A percentile compares a stretch with the other conserved stretches of the same genome.
These are phyloP conservation scores for Davidsoniella eucalypti DNA, from an alignment of 2,329 filamentous ascomycete species.

Conservation along the genomic window DNA sequence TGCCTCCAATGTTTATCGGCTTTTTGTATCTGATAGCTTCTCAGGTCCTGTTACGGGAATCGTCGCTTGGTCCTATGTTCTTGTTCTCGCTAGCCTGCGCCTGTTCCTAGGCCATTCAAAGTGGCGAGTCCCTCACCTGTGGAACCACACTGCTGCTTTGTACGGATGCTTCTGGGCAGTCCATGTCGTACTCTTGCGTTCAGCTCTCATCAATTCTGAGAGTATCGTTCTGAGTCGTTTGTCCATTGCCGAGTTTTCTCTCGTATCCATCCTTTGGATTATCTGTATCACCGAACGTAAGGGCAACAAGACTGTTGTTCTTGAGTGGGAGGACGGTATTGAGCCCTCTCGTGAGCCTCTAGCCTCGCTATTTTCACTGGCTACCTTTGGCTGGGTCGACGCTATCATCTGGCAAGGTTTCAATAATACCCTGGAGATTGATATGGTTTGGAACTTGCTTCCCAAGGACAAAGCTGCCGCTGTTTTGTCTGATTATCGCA, in stretches of 20 bases:
- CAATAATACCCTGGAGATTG: conserved; percentile 64
- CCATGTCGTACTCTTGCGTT: conserved; percentile 62
- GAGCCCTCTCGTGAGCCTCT: conserved; percentile 75
- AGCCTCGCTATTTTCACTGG: conserved; percentile 74
- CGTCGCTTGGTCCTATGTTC: conserved; percentile 64
- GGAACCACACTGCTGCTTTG: conserved; percentile 81
- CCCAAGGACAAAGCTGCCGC: conserved; percentile 73
- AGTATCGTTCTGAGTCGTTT: conserved; percentile 47
- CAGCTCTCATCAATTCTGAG: conserved; percentile 60
- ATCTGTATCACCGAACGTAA: conserved; percentile 72
- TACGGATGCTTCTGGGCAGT: conserved; percentile 76
- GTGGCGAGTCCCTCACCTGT: conserved; percentile 56
- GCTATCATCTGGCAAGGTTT: conserved; percentile 79
- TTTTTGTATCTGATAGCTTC: conserved; percentile 34
- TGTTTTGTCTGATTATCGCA: conserved; percentile 69
- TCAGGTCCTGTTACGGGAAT: conserved; percentile 50
- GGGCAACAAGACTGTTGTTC: conserved; percentile 73
- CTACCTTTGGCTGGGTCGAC: conserved; percentile 84
- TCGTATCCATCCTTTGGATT: conserved; percentile 56
- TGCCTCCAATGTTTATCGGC: conserved; percentile 47
- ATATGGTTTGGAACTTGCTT: conserved; percentile 81
- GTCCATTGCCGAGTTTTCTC: conserved; percentile 54
- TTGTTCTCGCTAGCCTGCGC: conserved; percentile 55
- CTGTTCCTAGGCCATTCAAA: conserved; percentile 48
- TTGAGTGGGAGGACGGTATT: conserved; percentile 80